Base-by-base conservation (phyloP, 352 stramenopile species). In the Phytophthora constricta region DNA sequence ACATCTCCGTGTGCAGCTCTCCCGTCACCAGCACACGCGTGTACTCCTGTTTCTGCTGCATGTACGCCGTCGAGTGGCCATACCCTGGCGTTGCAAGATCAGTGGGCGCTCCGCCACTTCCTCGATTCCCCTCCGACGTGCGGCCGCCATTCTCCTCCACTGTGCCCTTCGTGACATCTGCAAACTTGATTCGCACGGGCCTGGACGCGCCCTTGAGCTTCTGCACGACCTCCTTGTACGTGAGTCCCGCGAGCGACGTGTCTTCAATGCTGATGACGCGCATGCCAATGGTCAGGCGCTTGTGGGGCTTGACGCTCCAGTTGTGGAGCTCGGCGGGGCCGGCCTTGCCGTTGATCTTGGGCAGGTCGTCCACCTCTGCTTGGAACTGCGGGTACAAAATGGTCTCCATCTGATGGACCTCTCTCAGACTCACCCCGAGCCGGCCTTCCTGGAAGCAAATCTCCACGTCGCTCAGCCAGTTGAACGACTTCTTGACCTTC, bases 251-350 rank as follows among this genome's bases (percentile, higher is more conserved):
- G 27, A 96, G 72, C 22, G 74, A 84, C 51, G 75, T 66, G 54
- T 86, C 76, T 60, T 92, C 86, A 41, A 96, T 93, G 23, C 74
- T 84, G 41, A 86, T 94, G 45, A 96, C 78, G 20, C 88, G 84
- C 88, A 96, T 96, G 48, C 86, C 82, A 54, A 93, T 91, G 5
- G 80, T 93, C 59, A 96, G 55, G 2, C 88, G 86, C 48, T 87
- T 86, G 58, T 95, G 76, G 8, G 86, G 82, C 60, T 93, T 93
- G 50, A 96, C 88, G 59, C 88, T 95, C 88, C 88, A 96, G 62
- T 96, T 96, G 72, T 96, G 91, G 8, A 96, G 80, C 72, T 96
- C 88, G 16, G 88, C 88, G 1, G 88, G 84, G 0, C 88, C 88
- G 1, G 88, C 82, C 62, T 96, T 95, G 66, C 86, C 86, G 48